Conservation (phyloP, 2,329 filamentous ascomycete genomes). For the Cladosporium austrohemisphaericum region DNA sequence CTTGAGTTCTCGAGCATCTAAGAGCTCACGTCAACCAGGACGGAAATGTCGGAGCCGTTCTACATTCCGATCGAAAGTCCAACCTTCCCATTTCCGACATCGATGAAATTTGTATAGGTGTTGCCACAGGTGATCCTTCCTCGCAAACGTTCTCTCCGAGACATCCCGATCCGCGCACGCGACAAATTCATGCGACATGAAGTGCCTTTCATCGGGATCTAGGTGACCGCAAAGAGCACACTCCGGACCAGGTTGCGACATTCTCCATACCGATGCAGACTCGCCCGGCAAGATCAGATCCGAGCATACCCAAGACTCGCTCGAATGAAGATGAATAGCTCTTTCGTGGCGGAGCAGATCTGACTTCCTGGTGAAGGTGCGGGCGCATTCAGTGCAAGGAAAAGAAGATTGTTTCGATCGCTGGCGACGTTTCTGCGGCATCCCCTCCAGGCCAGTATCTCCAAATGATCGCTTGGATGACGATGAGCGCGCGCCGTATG, state of each 20-base stretch:
- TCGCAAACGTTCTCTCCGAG: neutral
- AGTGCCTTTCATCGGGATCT: conserved; percentile 4
- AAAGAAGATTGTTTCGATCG: neutral
- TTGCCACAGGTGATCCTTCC: conserved; percentile 5
- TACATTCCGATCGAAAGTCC: neutral
- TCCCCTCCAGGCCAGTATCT: neutral
- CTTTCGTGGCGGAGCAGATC: conserved; percentile 1
- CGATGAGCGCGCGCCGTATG: neutral
- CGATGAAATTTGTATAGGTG: conserved; percentile 10
- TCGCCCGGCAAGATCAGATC: neutral
- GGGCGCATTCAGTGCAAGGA: neutral
- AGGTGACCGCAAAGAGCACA: neutral
- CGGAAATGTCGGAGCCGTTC: conserved; percentile 2
- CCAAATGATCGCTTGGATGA: conserved; percentile 1
- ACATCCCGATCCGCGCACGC: conserved; percentile 2
- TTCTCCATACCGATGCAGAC: neutral
- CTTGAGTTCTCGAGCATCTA: too few species aligned
- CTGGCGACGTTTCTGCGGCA: neutral
- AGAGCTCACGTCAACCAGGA: neutral
- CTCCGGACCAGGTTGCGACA: neutral
- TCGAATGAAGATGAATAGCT: neutral
- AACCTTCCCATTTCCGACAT: conserved; percentile 5
- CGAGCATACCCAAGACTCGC: neutral
- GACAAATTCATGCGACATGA: neutral
- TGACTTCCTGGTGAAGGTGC: neutral